Conservation (phyloP, 2,329 filamentous ascomycete species). For the Fusarium burgessii region DNA sequence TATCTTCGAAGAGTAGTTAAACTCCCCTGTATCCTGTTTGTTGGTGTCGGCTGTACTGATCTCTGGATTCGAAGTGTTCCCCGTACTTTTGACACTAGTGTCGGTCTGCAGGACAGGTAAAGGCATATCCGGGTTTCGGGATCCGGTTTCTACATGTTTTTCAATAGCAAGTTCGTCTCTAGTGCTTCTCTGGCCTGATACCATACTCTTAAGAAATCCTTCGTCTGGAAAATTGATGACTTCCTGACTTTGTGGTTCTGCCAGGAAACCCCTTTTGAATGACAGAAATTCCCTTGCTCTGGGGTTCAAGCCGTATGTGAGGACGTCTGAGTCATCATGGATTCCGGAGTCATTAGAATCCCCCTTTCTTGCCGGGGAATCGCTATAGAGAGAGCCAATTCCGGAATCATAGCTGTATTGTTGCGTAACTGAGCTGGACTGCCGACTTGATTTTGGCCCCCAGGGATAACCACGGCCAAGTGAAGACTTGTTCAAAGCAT, state of each 20-base stretch:
- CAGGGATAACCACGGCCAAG: slow-evolving; percentile 6
- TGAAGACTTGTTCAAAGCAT: background rate
- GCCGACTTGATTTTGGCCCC: background rate
- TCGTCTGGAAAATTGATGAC: background rate
- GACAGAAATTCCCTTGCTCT: slow-evolving; percentile 52
- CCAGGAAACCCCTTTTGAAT: slow-evolving; percentile 22
- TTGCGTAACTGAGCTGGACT: background rate
- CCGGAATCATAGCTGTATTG: slow-evolving; percentile 17
- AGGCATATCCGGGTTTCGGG: background rate
- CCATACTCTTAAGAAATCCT: background rate
- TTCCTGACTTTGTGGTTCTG: background rate
- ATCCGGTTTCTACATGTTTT: background rate
- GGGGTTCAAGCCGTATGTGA: slow-evolving; percentile 47
- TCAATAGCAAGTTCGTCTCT: background rate
- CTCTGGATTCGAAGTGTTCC: background rate
- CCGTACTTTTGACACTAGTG: background rate
- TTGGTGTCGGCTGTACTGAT: background rate
- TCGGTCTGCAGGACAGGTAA: background rate
- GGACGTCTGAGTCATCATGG: slow-evolving; percentile 13
- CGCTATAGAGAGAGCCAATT: slow-evolving; percentile 1
- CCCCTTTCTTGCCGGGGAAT: slow-evolving; percentile 4
- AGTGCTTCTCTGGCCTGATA: background rate
- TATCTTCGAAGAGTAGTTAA: background rate
- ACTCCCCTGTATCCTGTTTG: background rate
- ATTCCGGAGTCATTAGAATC: slow-evolving; percentile 38